phyloP scores from a whole-genome alignment of 768 basidiomycete genomes.

The Leucosporidium scottii region DNA sequence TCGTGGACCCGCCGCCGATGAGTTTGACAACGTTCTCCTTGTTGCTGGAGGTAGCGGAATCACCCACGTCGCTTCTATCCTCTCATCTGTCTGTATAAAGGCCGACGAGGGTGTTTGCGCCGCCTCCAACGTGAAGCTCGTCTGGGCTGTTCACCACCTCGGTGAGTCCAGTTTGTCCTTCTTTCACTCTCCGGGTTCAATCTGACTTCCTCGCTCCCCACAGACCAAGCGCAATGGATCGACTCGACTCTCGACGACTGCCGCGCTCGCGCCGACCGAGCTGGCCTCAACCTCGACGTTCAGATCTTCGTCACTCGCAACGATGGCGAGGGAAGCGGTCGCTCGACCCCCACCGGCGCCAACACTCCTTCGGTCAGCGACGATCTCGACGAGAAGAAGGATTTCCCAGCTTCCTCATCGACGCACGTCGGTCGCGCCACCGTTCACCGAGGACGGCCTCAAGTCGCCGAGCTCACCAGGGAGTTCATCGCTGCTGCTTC shows the following conservation, averaged over 20 bases:
- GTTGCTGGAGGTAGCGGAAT: slow-evolving; percentile 30
- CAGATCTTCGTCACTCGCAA: slow-evolving; percentile 1
- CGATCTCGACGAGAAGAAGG: not conserved
- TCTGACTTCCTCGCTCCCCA: not conserved
- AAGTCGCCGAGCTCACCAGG: not conserved
- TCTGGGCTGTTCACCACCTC: not conserved
- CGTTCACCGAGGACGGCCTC: not conserved
- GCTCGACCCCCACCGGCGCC: not conserved
- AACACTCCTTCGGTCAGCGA: not conserved
- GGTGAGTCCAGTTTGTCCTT: not conserved
- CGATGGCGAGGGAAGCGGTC: not conserved
- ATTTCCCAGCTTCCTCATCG: not conserved
- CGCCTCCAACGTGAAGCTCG: not conserved
- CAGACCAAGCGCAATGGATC: slow-evolving; percentile 1
- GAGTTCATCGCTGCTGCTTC: not conserved
- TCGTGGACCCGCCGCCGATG: not conserved
- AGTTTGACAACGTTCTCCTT: slow-evolving; percentile 18
- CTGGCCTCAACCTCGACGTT: not conserved
- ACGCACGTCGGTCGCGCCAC: not conserved
- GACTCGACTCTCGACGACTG: not conserved
- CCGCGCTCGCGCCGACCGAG: not conserved
- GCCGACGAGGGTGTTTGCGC: not conserved
- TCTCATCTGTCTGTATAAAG: slow-evolving; percentile 1
- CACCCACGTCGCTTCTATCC: slow-evolving; percentile 15
- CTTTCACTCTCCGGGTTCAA: not conserved